Evolutionary conservation across 1,139 yeast species (phyloP).

Genomic region (Pichia sp.): DNA sequence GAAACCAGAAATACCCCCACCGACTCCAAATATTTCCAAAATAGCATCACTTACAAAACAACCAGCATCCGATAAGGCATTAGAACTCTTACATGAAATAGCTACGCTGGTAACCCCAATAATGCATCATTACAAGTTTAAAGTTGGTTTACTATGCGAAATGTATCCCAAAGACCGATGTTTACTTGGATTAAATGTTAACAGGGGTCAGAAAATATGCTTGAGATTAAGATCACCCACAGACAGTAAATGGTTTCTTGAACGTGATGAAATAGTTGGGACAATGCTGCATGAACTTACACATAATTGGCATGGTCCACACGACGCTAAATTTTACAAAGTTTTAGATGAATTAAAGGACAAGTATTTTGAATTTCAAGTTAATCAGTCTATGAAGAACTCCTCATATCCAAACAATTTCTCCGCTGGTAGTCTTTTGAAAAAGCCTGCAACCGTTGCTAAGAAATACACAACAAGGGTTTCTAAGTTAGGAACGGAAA

Average conservation of each 20-base stretch:
- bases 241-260: conserved; percentile 57
- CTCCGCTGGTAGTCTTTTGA: not conserved
- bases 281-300: conserved; percentile 88
- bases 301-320: conserved; percentile 81
- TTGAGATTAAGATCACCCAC: conserved; percentile 64
- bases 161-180: conserved; percentile 74
- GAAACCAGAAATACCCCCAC: conserved; percentile 34
- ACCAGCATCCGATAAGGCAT: conserved; percentile 56
- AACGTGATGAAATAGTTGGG: conserved; percentile 68
- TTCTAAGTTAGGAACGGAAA: conserved; percentile 30
- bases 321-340: conserved; percentile 68
- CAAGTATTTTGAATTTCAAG: conserved; percentile 56
- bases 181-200: conserved; percentile 83
- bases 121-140: conserved; percentile 65
- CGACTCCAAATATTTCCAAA: conserved; percentile 47
- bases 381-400: conserved; percentile 37
- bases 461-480: conserved; percentile 10
- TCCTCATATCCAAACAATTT: conserved; percentile 12
- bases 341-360: conserved; percentile 59
- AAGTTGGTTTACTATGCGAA: conserved; percentile 71
- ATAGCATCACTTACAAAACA: conserved; percentile 59
- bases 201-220: conserved; percentile 73
- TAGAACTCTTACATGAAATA: conserved; percentile 55
- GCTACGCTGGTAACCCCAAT: conserved; percentile 70
- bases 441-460: not conserved